Evolutionary conservation across 1,139 yeast genomes (phyloP).

Genomic region (Debaryomyces sp.): DNA sequence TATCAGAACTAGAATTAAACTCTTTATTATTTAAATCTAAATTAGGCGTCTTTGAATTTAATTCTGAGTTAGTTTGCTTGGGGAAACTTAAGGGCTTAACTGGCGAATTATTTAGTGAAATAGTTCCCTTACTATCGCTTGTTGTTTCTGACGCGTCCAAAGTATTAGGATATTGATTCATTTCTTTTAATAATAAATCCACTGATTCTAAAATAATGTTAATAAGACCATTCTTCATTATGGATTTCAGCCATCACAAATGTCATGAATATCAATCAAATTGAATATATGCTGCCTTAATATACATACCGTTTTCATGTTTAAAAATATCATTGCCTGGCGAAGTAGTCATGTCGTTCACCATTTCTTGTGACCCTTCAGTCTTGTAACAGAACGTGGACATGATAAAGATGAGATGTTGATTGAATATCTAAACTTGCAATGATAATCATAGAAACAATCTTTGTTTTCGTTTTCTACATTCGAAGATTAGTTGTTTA

Average conservation of each 20-base stretch:
- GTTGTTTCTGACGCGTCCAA: constrained; percentile 7
- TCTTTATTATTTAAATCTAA: constrained; percentile 20
- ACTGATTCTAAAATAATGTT: constrained; percentile 25
- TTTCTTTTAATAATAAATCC: constrained; percentile 29
- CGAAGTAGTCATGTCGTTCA: neutral
- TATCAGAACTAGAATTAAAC: constrained; percentile 47
- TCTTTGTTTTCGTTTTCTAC: constrained; percentile 6
- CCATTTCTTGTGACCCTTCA: neutral
- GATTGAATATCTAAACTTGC: constrained; percentile 1
- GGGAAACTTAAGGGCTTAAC: constrained; percentile 39
- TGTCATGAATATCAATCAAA: constrained; percentile 2
- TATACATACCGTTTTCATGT: constrained; percentile 33
- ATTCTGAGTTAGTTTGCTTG: constrained; percentile 11
- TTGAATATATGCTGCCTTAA: neutral
- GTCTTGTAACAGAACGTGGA: neutral
- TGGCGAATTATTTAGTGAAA: constrained; percentile 30
- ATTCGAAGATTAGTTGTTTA: constrained; percentile 1
- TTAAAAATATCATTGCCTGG: constrained; percentile 22
- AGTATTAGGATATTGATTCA: constrained; percentile 20
- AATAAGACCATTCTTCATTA: constrained; percentile 8
- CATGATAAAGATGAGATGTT: neutral
- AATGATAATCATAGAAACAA: neutral
- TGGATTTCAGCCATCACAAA: constrained; percentile 1
- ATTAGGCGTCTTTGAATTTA: neutral
- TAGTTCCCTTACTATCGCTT: constrained; percentile 7